A percentile compares a stretch with the other conserved stretches of the same genome.
phyloP scores from a whole-genome alignment of 2,329 filamentous ascomycete species.

The Ambrosiella xylebori region DNA sequence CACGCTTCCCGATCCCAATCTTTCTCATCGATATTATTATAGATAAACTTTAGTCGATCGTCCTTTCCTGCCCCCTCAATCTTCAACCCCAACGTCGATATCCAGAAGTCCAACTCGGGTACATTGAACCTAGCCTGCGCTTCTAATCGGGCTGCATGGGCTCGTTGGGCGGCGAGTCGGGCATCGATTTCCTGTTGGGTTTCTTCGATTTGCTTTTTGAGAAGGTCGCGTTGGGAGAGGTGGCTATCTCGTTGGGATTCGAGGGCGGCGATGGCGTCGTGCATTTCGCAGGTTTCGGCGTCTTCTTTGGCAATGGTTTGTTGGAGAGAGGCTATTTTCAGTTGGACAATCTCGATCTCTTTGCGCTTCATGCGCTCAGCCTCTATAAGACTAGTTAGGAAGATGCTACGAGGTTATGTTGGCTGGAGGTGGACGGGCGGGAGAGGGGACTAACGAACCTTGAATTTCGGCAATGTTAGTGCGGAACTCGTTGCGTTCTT shows the following conservation, averaged over 20 bases:
- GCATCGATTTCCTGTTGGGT: constrained; percentile 54
- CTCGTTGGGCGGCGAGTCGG: constrained; percentile 52
- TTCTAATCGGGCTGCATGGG: constrained; percentile 58
- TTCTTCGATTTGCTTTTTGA: constrained; percentile 45
- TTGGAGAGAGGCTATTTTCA: constrained; percentile 53
- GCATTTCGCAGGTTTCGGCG: constrained; percentile 61
- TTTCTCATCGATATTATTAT: constrained; percentile 68
- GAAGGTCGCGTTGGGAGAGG: constrained; percentile 35
- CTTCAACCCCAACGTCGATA: constrained; percentile 69
- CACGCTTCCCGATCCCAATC: constrained; percentile 80
- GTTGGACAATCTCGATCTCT: constrained; percentile 66
- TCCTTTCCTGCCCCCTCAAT: constrained; percentile 78
- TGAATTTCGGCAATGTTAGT: constrained; percentile 79
- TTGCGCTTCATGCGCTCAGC: constrained; percentile 79
- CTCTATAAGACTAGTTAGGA: constrained; percentile 35
- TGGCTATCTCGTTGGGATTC: constrained; percentile 44
- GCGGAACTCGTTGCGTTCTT: constrained; percentile 87
- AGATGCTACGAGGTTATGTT: neutral
- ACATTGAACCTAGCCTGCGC: constrained; percentile 75
- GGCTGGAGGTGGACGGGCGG: neutral
- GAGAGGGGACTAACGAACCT: constrained; percentile 35
- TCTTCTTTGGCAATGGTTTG: constrained; percentile 62
- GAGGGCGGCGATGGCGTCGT: constrained; percentile 40
- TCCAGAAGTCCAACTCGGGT: constrained; percentile 92
- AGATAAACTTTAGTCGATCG: constrained; percentile 80